phyloP scores from a whole-genome alignment of 2,329 filamentous ascomycete species.

The Aplosporella prunicola region DNA sequence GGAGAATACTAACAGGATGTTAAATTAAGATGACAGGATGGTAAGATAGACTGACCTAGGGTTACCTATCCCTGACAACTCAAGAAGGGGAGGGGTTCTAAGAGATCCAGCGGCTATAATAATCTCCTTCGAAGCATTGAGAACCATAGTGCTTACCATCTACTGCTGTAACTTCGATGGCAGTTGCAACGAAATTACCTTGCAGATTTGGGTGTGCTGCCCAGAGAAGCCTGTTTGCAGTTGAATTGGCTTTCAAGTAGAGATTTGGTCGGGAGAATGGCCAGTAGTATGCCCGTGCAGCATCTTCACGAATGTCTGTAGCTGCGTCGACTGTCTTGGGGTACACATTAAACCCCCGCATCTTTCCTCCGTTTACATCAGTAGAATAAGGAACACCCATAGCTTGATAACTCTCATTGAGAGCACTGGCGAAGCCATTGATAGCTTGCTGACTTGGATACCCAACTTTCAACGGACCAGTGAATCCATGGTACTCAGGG shows the following conservation, averaged over 20 bases:
- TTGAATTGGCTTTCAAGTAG: constrained; percentile 34
- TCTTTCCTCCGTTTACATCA: constrained; percentile 18
- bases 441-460: constrained; percentile 10
- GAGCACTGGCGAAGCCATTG: constrained; percentile 4
- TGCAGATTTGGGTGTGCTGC: constrained; percentile 1
- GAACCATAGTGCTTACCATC: not conserved
- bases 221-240: constrained; percentile 34
- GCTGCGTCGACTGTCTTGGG: constrained; percentile 33
- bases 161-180: not conserved
- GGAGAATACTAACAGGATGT: not conserved
- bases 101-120: constrained; percentile 15
- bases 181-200: constrained; percentile 16
- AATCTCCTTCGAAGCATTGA: constrained; percentile 13
- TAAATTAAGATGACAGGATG: not conserved
- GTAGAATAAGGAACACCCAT: constrained; percentile 17
- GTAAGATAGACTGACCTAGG: not conserved
- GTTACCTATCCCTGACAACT: constrained; percentile 16
- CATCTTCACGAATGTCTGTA: constrained; percentile 34
- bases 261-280: constrained; percentile 35
- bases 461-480: constrained; percentile 16
- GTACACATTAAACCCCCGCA: constrained; percentile 29
- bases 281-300: constrained; percentile 40
- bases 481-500: constrained; percentile 15
- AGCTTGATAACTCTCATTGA: constrained; percentile 18
- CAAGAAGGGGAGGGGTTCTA: constrained; percentile 13